Evolutionary conservation across 768 basidiomycete species (phyloP).

Genomic region (Leccinum pellstonianum): DNA sequence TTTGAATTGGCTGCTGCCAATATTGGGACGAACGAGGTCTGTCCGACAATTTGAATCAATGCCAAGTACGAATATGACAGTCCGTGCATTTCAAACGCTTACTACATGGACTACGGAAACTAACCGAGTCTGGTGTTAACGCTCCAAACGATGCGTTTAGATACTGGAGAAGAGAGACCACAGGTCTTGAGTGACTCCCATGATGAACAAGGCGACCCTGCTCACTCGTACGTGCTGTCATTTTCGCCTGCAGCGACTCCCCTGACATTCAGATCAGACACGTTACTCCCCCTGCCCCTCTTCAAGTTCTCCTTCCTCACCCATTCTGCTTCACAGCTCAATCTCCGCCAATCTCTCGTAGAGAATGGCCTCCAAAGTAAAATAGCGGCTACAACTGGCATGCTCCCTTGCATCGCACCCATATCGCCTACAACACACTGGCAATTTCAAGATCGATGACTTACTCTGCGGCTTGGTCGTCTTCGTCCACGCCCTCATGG

Average conservation of each 20-base stretch:
- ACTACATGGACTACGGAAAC: too few relatives aligned
- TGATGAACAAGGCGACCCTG: too few relatives aligned
- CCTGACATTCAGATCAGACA: constrained; percentile 10
- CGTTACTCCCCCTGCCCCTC: constrained; percentile 18
- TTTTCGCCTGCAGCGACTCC: too few relatives aligned
- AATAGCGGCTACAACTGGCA: constrained; percentile 31
- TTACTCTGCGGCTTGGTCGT: constrained; percentile 44
- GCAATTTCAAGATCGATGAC: constrained; percentile 35
- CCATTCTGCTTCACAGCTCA: constrained; percentile 9
- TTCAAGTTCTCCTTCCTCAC: constrained; percentile 22
- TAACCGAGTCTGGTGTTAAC: too few relatives aligned
- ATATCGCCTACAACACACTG: constrained; percentile 43
- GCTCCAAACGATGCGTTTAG: too few relatives aligned
- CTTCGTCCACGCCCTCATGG: constrained; percentile 42
- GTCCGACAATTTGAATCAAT: too few relatives aligned
- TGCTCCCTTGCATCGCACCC: constrained; percentile 33
- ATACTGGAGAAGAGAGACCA: too few relatives aligned
- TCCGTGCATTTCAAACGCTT: too few relatives aligned
- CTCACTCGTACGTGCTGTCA: not conserved
- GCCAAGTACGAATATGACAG: too few relatives aligned
- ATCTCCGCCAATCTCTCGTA: constrained; percentile 14
- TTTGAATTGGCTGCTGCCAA: too few relatives aligned
- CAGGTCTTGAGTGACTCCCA: too few relatives aligned
- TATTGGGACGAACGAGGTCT: too few relatives aligned
- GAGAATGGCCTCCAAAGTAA: constrained; percentile 11